Base-by-base conservation (phyloP, 2,329 filamentous ascomycete species). In the Thielaviopsis ethacetica region DNA sequence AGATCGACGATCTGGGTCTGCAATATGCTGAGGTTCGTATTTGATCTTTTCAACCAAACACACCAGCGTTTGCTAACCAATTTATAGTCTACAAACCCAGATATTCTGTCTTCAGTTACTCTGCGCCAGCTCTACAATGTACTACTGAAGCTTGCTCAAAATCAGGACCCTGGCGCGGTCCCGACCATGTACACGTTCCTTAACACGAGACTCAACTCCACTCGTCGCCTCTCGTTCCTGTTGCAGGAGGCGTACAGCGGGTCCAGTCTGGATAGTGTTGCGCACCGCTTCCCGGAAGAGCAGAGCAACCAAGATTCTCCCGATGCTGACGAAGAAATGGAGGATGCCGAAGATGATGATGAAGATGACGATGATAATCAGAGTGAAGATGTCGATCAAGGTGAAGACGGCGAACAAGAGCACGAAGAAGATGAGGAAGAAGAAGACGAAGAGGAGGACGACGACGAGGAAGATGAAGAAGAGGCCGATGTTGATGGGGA, bases 1-100 rank as follows among this genome's bases (percentile, higher is more conserved):
- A 76, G 61, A 68, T 79, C 53, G 75, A 79, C 27, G 73, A 77
- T 61, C 71, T 80, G 49, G 75, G 75, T 9, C 68, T 80, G 34
- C 76, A 79, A 65, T 78, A 79, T 65, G 69, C 74, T 21, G 76
- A 79, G 69, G 75, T 76, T 68, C 63, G 73, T 13, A 7, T 19
- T 27, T 27, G 7, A 2, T 38, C 22, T 34, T 53, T 19, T 53
- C 26, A 34, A 3, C 17, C 10, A 1, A 55, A 51, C 15, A 21
- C 47, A n/a, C 15, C 5, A 5, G 13, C 38, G 15, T 19, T 22
- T 56, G 56, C 67, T 72, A 65, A 72, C 65, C 7, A 30, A 30
- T 24, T 30, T 47, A 1, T 54, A 75, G 72, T 71, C 71, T 34
- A 69, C 66, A 7, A 64, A 67, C n/a, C 65, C 63, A 15, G 68